Base-by-base conservation (phyloP, 2,329 filamentous ascomycete genomes). In the Phaeosphaeriaceae sp. region DNA sequence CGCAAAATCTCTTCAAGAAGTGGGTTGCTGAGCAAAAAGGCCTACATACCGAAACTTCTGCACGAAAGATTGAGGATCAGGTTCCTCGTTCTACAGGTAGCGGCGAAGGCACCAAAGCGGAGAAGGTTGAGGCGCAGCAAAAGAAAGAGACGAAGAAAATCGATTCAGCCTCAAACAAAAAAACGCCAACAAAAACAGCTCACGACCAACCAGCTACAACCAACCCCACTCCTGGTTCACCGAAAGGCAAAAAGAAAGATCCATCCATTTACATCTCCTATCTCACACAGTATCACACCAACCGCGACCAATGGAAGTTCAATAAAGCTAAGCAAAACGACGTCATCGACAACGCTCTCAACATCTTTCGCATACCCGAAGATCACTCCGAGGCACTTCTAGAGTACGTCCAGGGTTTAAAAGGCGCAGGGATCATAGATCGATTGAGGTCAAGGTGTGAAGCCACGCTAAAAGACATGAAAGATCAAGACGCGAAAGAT, bases 301-400 rank as follows among this genome's bases (percentile, higher is more conserved):
- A 86, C 52, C 86, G 86, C 49, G 78, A 81, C 8, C 80, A 79
- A 61, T 97, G 93, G 93, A 97, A 96, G 74, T 97, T 97, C 79
- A 96, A 95, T 78, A 97, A 97, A 77, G 92, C 91, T 62, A 86
- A 91, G 68, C 92, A 97, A 74, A 90, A 87, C 45, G 85, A 90
- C 61, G 79, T 97, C 11, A 83, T 97, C 68, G 93, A 94, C 72
- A 86, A 95, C 77, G 76, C 89, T 37, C 90, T 95, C 69, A 86
- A 89, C 60, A 76, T 85, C 57, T 83, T 86, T 61, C 82, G 83
- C 35, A 83, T 97, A 35, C 90, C 92, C 0, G 76, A 86, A 13
- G 77, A 82, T 50, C 84, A 93, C 74, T 86, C 90, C 50, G 76
- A 83, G 38, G 80, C 85, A 17, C 84, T 97, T 34, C 84, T 88